Evolutionary conservation across 1,284 basidiomycete species (phyloP).

Genomic region (Cryptococcus neoformans): DNA sequence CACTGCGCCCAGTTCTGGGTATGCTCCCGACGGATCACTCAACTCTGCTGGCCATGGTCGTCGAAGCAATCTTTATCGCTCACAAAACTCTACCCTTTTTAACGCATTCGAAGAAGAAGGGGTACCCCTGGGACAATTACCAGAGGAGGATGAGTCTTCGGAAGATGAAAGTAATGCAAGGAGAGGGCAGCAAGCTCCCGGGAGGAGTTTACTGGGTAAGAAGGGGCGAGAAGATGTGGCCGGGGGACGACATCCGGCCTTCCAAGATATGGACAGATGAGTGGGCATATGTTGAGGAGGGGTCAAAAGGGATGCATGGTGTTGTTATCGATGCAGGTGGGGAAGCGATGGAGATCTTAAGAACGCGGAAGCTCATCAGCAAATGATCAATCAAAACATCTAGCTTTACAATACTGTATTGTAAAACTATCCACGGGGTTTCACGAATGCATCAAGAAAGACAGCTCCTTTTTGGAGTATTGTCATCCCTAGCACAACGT

Average conservation of each 20-base stretch:
- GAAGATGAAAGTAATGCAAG: constrained; percentile 13
- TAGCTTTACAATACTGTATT: too few species aligned
- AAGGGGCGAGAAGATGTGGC: constrained; percentile 20
- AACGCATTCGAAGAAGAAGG: constrained; percentile 47
- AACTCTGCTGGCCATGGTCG: constrained; percentile 51
- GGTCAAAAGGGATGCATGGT: not conserved
- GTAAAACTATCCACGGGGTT: too few species aligned
- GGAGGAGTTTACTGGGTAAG: constrained; percentile 26
- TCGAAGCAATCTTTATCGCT: constrained; percentile 59
- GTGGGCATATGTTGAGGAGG: not conserved
- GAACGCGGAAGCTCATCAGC: too few species aligned
- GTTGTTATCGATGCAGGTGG: not conserved
- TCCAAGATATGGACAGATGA: constrained; percentile 18
- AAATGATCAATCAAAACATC: too few species aligned
- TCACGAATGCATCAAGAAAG: too few species aligned
- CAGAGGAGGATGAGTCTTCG: constrained; percentile 46
- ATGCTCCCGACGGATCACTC: constrained; percentile 43
- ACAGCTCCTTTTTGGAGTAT: too few species aligned
- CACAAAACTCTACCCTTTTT: constrained; percentile 54
- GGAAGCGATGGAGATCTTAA: too few species aligned
- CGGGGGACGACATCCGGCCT: constrained; percentile 36
- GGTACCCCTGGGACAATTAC: constrained; percentile 44
- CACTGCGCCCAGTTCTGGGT: constrained; percentile 35
- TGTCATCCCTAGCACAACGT: too few species aligned
- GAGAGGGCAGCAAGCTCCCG: constrained; percentile 5